Evolutionary conservation across 208 protist genomes (phyloP), one percentile per base, ranked within the genome.

Genomic region (Trypanosoma lewisi): DNA sequence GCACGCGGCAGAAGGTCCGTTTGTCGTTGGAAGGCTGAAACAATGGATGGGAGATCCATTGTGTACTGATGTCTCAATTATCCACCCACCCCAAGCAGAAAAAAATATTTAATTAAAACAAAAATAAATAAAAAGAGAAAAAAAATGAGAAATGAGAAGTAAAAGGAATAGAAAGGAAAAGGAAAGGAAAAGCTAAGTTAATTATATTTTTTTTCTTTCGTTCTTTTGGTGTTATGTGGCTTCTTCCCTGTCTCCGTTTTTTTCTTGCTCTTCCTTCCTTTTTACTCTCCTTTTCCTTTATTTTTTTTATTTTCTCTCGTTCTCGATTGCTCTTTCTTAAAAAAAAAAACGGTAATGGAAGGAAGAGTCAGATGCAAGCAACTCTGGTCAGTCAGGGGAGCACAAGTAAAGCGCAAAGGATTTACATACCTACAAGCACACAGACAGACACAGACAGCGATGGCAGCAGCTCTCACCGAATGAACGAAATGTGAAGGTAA

Each of bases 11-110:
- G 17, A 34, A 64, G 19, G 21, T 77, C 58, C 16, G 71, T 77
- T 28, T 53, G 44, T 28, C 67, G 67, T 71, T 84, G 83, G 49
- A 94, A 78, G 19, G 77, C 73, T 6, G 52, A 47, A 17, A 68
- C 75, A 28, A 91, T 76, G 44, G 66, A 52, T 16, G 70, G 53
- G 51, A 91, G 51, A 36, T 94, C 87, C 87, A 94, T 94, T 54
- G 42, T 37, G 45, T 34, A 0, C 37, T 39, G 14, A 12, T 42
- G 21, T 8, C 21, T 34, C 33, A 47, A 52, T 37, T 30, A 9
- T 30, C 30, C 9, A 50, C 3, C 34, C 21, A n/a, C 54, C n/a
- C 21, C 12, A 73, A 17, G 33, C 59, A 49, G 55, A 54, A 76
- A 45, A 60, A 65, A 69, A 54, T 58, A 5, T 65, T 53, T 63